Base-by-base conservation (phyloP, 257 asterid genomes). In the Schizonepeta tenuifolia region DNA sequence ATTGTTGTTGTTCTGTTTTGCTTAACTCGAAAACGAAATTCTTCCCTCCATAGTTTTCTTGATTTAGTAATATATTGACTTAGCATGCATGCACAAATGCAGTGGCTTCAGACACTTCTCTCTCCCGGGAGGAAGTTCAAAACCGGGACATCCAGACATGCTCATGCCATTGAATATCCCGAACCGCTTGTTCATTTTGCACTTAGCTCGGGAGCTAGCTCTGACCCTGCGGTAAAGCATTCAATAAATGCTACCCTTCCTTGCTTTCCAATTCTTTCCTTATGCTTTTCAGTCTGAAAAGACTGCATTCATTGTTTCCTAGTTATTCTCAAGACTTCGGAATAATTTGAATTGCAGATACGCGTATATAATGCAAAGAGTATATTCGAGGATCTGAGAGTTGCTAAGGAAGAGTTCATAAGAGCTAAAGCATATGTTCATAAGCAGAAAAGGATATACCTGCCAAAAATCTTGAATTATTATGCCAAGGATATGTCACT, bases 111-210 rank as follows among this genome's bases (percentile, higher is more conserved):
- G 78, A 79, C 89, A 1, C 78, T 93, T 74, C 83, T 93, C 55
- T 85, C 92, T 71, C 96, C 97, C 0, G 90, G 93, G 41, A 93
- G 80, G 87, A 90, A 84, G 85, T 78, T 84, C 75, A 83, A 78
- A 83, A 56, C 71, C 3, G 89, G 88, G 69, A 78, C 71, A 38
- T 68, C 81, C 2, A 81, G 74, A 71, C 98, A 93, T 44, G 75
- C 82, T 41, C 82, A 78, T 74, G 89, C 91, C 31, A 88, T 93
- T 22, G 98, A 93, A 64, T 88, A 90, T 78, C 87, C 97, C 1
- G 98, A 92, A 67, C 96, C 96, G 41, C 92, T 90, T 21, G 92
- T 90, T 70, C 97, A 92, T 79, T 93, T 93, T 62, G 98, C 96
- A 1, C 91, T 93, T 61, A 87, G 87, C 79, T 89, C 95, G 2